Percentiles rank a stretch among this genome's conserved stretches.
Conservation (phyloP, 345 rosid genomes). For the Citrus australasica region DNA sequence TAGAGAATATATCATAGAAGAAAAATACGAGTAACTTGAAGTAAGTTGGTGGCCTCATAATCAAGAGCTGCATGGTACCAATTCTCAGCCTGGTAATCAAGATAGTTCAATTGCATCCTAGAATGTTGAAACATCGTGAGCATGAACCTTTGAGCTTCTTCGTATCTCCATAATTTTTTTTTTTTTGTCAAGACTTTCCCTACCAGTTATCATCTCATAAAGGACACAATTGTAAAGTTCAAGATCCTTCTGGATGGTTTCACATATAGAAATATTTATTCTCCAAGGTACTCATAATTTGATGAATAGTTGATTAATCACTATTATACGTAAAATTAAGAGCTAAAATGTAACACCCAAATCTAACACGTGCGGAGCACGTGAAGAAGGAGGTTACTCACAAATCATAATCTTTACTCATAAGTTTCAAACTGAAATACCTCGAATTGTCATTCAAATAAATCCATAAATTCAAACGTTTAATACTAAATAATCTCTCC, state of each 20-base stretch:
- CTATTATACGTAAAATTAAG: too few species aligned
- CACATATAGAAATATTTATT: conserved; percentile 18
- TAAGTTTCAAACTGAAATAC: too few species aligned
- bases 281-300: background rate
- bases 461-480: too few species aligned
- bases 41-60: conserved; percentile 73
- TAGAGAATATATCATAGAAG: background rate
- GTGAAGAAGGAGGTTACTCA: too few species aligned
- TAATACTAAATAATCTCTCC: too few species aligned
- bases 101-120: conserved; percentile 78
- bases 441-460: too few species aligned
- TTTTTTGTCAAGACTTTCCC: conserved; percentile 58
- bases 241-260: conserved; percentile 83
- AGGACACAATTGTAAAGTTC: conserved; percentile 74
- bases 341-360: too few species aligned
- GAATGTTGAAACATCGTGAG: conserved; percentile 62
- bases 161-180: conserved; percentile 40
- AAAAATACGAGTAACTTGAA: conserved; percentile 55
- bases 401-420: too few species aligned
- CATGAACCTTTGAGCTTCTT: conserved; percentile 57
- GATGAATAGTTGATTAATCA: too few species aligned
- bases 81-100: conserved; percentile 69
- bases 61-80: conserved; percentile 99
- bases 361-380: too few species aligned
- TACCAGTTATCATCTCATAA: conserved; percentile 89